Evolutionary conservation across 2,329 filamentous ascomycete species (phyloP).

Genomic region (Erysiphe pisi): DNA sequence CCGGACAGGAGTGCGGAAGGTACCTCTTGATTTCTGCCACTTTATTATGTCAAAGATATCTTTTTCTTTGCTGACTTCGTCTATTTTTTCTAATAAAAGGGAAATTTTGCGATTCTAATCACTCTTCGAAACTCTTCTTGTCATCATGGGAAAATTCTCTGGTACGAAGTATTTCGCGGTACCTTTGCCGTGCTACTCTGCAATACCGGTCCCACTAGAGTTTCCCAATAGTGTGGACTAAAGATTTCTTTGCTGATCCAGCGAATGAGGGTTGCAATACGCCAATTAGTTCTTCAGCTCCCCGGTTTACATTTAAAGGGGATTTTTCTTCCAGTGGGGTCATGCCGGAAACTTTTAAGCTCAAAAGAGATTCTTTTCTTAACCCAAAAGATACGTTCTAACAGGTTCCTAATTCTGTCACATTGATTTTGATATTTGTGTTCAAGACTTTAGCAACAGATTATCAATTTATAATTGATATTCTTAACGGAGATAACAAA

Average conservation of each 20-base stretch:
- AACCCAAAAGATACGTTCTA: no score
- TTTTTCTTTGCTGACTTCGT: not conserved
- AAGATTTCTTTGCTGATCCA: no score
- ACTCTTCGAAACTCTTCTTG: slow-evolving; percentile 12
- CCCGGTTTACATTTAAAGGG: not conserved
- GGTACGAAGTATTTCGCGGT: not conserved
- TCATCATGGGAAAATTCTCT: not conserved
- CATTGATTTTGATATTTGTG: not conserved
- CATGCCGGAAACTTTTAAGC: not conserved
- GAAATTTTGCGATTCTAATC: not conserved
- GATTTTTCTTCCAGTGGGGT: not conserved
- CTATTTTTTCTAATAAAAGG: not conserved
- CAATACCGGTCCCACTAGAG: not conserved
- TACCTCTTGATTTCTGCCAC: not conserved
- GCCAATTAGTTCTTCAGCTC: not conserved
- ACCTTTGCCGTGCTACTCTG: not conserved
- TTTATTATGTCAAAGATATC: not conserved
- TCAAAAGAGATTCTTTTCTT: no score
- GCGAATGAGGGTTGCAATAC: not conserved
- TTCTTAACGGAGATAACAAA: not conserved
- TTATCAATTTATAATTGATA: not conserved
- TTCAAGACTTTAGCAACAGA: not conserved
- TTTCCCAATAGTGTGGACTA: no score
- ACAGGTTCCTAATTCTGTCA: not conserved
- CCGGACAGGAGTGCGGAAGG: not conserved